phyloP scores from a whole-genome alignment of 768 basidiomycete species.

The Termitomyces sp. region DNA sequence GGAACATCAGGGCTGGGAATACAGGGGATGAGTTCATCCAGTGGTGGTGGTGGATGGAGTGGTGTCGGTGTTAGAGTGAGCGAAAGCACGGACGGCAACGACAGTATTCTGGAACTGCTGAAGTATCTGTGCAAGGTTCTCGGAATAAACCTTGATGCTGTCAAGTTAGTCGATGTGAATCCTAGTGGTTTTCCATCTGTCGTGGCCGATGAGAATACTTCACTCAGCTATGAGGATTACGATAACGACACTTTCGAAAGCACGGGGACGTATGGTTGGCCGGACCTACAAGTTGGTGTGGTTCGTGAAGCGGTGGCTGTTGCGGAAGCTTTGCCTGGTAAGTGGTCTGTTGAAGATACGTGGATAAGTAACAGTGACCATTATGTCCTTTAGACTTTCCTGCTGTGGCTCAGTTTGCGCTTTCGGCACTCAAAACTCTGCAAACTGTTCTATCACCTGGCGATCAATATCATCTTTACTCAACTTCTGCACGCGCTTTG shows the following conservation, averaged over 20 bases:
- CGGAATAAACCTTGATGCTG: conserved; percentile 77
- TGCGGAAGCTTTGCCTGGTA: conserved; percentile 88
- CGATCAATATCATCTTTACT: conserved; percentile 79
- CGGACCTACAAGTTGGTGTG: conserved; percentile 91
- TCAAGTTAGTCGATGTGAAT: conserved; percentile 40
- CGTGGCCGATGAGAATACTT: background rate
- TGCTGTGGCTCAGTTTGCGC: conserved; percentile 81
- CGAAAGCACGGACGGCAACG: conserved; percentile 77
- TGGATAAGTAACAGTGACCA: conserved; percentile 4
- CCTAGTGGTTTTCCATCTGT: conserved; percentile 7
- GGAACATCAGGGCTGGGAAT: conserved; percentile 43
- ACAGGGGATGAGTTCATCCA: conserved; percentile 34
- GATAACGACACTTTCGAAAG: conserved; percentile 39
- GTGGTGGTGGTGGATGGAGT: conserved; percentile 35
- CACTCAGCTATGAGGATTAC: conserved; percentile 14
- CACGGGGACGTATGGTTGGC: conserved; percentile 79
- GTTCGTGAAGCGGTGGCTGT: conserved; percentile 89
- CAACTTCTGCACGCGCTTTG: conserved; percentile 68
- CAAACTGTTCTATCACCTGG: conserved; percentile 60
- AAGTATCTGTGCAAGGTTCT: conserved; percentile 73
- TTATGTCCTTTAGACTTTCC: conserved; percentile 56
- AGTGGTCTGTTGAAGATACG: conserved; percentile 11
- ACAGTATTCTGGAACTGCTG: conserved; percentile 71
- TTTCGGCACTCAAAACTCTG: conserved; percentile 79
- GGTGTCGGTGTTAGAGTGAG: conserved; percentile 66